These are phyloP conservation scores for Ogataea henricii DNA, from an alignment of 805 yeast species.

Conservation along the genomic window DNA sequence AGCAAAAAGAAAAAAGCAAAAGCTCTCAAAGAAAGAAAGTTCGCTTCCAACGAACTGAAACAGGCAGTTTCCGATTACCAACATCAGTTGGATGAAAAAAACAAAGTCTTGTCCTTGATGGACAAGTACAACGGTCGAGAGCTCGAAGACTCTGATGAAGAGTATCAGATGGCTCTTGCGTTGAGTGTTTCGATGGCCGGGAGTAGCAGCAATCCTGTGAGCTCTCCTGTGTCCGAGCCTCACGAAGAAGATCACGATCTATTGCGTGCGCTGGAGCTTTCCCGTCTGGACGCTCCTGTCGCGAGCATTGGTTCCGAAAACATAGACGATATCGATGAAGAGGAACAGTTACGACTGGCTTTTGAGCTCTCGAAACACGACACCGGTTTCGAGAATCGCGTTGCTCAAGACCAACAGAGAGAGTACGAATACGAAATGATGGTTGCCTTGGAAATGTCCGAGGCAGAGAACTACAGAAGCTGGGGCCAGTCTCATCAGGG, in stretches of 20 bases:
- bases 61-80: constrained; percentile 37
- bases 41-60: constrained; percentile 33
- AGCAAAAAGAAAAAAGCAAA: constrained; percentile 18
- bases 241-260: constrained; percentile 36
- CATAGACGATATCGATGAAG: constrained; percentile 2
- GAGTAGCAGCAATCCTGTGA: too few relatives aligned
- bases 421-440: constrained; percentile 17
- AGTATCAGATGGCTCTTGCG: constrained; percentile 45
- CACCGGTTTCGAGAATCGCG: constrained; percentile 3
- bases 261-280: constrained; percentile 20
- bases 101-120: constrained; percentile 29
- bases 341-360: constrained; percentile 24
- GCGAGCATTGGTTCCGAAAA: neutral
- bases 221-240: too few relatives aligned
- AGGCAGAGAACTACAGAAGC: constrained; percentile 6
- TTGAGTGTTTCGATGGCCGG: constrained; percentile 35
- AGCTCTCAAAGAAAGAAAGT: constrained; percentile 29
- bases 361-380: constrained; percentile 25
- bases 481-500: neutral
- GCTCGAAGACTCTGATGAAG: constrained; percentile 41
- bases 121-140: constrained; percentile 50
- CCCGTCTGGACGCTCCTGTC: constrained; percentile 13
- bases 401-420: constrained; percentile 2
- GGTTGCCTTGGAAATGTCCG: constrained; percentile 20
- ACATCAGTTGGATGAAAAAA: constrained; percentile 28